phyloP scores from a whole-genome alignment of 202 grass and related monocot genomes.

The Alloteropsis angusta region DNA sequence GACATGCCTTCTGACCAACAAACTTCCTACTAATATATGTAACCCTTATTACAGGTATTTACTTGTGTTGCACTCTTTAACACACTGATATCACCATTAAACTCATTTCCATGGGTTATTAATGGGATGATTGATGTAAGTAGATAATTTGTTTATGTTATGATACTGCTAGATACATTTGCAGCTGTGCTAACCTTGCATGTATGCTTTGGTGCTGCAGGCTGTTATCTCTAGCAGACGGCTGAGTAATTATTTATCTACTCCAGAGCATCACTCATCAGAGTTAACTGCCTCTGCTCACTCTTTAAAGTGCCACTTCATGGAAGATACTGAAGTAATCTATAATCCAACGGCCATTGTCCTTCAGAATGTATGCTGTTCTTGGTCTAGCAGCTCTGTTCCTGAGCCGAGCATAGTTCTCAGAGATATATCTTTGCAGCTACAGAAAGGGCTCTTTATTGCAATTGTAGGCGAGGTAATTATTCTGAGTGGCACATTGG shows the following conservation, averaged over 20 bases:
- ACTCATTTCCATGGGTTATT: constrained; percentile 98
- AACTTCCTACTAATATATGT: constrained; percentile 11
- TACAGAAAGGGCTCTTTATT: constrained; percentile 65
- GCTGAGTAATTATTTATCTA: constrained; percentile 71
- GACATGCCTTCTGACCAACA: background rate
- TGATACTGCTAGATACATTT: background rate
- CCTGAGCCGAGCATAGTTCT: constrained; percentile 38
- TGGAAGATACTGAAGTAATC: constrained; percentile 17
- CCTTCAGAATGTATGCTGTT: constrained; percentile 48
- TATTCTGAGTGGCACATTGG: background rate
- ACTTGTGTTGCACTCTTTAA: constrained; percentile 98
- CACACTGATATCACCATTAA: constrained; percentile 88
- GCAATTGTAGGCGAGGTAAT: constrained; percentile 85
- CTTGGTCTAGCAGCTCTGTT: constrained; percentile 57
- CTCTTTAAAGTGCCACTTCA: constrained; percentile 15
- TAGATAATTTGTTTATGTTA: constrained; percentile 8
- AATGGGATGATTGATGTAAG: constrained; percentile 99
- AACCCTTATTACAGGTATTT: constrained; percentile 71
- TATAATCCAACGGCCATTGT: constrained; percentile 26
- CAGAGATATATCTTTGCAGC: constrained; percentile 48
- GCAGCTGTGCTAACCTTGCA: background rate
- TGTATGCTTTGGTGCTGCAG: constrained; percentile 38
- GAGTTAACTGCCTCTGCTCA: constrained; percentile 1
- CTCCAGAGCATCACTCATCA: constrained; percentile 46
- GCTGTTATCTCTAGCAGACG: constrained; percentile 83